Evolutionary conservation across 2,329 filamentous ascomycete genomes (phyloP), one percentile per base, ranked within the genome.

Genomic region (Claviceps purpurea): DNA sequence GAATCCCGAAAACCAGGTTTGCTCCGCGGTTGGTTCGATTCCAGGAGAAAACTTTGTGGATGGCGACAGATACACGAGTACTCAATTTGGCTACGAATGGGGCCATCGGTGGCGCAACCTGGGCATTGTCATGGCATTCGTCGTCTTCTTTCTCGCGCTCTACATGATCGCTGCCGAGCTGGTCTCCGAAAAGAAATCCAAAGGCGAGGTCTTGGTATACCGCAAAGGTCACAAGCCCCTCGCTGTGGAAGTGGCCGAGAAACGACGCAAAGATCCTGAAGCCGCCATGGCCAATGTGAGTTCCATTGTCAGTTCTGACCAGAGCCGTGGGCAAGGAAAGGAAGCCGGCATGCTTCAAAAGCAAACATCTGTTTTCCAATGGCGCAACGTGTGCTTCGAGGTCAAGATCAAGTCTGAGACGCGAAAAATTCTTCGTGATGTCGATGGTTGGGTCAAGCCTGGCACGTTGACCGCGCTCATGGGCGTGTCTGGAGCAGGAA

Each of bases 391-490:
- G 1, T 89, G 84, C 69, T 95, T 79, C 61, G 76, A 82, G 54
- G 73, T 82, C 65, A 84, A 87, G 66, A 89, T 95, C 69, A 94
- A 94, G 72, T 74, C 74, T 14, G 81, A 91, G 60, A 70, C 75
- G 1, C 79, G 89, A 16, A 81, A 84, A 44, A 86, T 96, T 60
- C 72, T 96, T 54, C 84, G 95, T 60, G 74, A 93, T 56, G 87
- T 95, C 13, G 86, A 94, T 62, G 90, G 90, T 39, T 96, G 88
- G 87, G 89, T 96, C 54, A 93, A 94, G 68, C 90, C 90, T 3
- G 90, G 90, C 54, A 95, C 88, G 16, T 67, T 95, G 51, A 95
- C 89, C 13, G 89, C 88, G 41, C 74, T 95, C 3, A 95, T 95
- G 89, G 87, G 89, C 70, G 87, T 90, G 7, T 89, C 85, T 37